Evolutionary conservation across 768 basidiomycete genomes (phyloP), one percentile per base, ranked within the genome.

Genomic region (Tricholoma hemisulphureum): DNA sequence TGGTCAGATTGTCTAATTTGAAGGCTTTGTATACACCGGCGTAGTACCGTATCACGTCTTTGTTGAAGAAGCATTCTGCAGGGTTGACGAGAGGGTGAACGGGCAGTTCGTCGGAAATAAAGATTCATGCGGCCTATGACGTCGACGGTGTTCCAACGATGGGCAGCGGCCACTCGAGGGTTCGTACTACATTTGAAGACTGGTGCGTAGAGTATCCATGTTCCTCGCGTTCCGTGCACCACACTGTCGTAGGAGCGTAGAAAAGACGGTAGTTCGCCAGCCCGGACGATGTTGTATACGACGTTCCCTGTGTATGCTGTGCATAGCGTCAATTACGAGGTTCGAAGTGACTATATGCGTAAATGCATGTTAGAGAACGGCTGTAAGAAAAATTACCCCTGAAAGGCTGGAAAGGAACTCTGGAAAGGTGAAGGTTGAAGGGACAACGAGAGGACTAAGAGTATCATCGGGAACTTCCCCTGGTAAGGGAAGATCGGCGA

Each of bases 161-260:
- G 90, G 3, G 90, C 90, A 14, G 88, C 88, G 2, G 79, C 75
- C 34, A 89, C 85, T 32, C 87, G 85, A 16, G 89, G 88, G 64
- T 90, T 91, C 23, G 90, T 92, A 70, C 67, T 86, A 66, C 90
- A 93, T 65, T 89, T 90, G 78, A 85, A 92, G 11, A 81, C 66
- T 0, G 90, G 89, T 1, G 83, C 78, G 53, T 91, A 82, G 67
- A 84, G 65, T 88, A 92, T 2, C 90, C 90, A 56, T 92, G 89
- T 61, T 91, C 90, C 74, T 93, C 90, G 51, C 86, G 84, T 46
- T 89, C 88, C 2, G 88, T 83, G 64, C 90, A 91, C 90, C 90
- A 93, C 32, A 78, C 77, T 2, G 90, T 90, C 16, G 86, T 91
- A 6, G 75, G 67, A 56, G 85, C 82, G 54, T 87, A 83, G 35